Percentiles rank a stretch among this genome's conserved stretches.
Conservation (phyloP, 225 moss, liverwort and hornwort species). For the Thuidium tamariscinum region DNA sequence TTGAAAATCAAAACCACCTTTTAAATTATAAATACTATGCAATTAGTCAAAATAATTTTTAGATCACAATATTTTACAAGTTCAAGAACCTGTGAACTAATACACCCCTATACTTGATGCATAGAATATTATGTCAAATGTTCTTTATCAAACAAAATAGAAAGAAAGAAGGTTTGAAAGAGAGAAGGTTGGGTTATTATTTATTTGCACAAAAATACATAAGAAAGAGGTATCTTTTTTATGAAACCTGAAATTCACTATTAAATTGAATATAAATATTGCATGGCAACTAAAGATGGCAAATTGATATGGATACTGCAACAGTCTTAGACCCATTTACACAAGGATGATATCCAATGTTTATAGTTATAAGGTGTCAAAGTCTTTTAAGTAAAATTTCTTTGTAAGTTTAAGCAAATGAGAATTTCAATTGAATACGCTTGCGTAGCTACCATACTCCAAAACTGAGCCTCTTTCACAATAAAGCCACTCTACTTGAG, state of each 20-base stretch:
- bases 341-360: neutral
- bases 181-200: too few species aligned
- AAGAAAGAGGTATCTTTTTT: accelerated
- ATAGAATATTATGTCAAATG: neutral
- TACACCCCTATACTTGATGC: neutral
- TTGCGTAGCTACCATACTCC: too few species aligned
- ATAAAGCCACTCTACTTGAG: too few species aligned
- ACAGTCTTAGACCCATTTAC: too few species aligned
- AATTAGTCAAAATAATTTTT: neutral
- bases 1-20: neutral
- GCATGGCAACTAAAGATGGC: neutral
- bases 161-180: neutral
- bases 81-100: neutral
- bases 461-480: too few species aligned
- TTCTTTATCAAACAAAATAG: neutral
- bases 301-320: neutral
- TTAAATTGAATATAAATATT: accelerated
- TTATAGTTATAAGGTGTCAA: neutral
- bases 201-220: neutral
- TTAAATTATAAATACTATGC: accelerated
- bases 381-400: accelerated
- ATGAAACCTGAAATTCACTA: neutral
- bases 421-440: too few species aligned
- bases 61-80: neutral
- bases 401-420: accelerated